These are phyloP conservation scores for Phylloporus sp. DNA, from an alignment of 1,284 basidiomycete genomes.

Conservation along the genomic window DNA sequence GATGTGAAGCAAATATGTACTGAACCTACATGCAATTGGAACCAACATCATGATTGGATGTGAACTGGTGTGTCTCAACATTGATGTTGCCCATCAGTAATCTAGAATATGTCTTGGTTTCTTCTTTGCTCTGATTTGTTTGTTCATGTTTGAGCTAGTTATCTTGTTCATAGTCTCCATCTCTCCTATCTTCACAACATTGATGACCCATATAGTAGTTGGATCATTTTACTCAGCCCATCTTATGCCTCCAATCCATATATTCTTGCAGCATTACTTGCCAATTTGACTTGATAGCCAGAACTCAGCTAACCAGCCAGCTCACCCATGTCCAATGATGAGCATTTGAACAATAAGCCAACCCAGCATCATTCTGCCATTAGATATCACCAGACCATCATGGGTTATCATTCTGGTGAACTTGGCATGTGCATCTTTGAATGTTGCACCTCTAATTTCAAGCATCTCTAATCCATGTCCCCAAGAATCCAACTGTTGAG, in stretches of 20 bases:
- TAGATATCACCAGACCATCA: conserved; percentile 86
- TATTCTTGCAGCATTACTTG: conserved; percentile 75
- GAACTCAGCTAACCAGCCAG: conserved; percentile 73
- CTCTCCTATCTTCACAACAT: conserved; percentile 87
- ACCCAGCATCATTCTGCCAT: no score
- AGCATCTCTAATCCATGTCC: no score
- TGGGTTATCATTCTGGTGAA: conserved; percentile 65
- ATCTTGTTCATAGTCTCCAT: conserved; percentile 83
- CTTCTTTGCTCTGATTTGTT: no score
- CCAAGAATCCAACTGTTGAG: no score
- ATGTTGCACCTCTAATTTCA: conserved; percentile 55
- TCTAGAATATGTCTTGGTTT: conserved; percentile 49
- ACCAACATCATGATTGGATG: conserved; percentile 20
- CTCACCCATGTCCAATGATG: conserved; percentile 72
- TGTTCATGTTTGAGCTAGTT: no score
- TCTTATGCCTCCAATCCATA: conserved; percentile 80
- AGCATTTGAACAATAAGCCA: conserved; percentile 43
- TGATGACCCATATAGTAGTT: conserved; percentile 81
- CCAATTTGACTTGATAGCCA: conserved; percentile 82
- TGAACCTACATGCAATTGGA: conserved; percentile 55
- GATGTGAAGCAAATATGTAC: conserved; percentile 40
- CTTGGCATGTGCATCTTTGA: conserved; percentile 72
- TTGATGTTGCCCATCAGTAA: conserved; percentile 75
- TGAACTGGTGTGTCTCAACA: conserved; percentile 25
- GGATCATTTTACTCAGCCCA: conserved; percentile 79